Evolutionary conservation across 352 stramenopile species (phyloP).

Genomic region (Phytophthora europaea): DNA sequence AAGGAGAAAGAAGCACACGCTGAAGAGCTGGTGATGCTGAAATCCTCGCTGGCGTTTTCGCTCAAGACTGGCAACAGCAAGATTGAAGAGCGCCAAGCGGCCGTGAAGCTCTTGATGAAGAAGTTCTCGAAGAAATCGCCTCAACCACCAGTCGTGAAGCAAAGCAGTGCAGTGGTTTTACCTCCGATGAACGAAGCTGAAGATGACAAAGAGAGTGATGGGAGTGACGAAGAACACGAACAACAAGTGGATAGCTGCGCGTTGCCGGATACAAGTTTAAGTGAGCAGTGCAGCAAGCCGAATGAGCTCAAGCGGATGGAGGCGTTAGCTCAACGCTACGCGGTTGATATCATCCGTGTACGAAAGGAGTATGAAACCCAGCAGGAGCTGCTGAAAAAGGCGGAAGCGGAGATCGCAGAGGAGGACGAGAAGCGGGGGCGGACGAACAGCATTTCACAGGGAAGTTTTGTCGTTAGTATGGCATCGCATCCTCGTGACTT

Average conservation of each 20-base stretch:
- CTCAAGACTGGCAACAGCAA: slow-evolving; percentile 56
- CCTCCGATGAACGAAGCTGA: slow-evolving; percentile 14
- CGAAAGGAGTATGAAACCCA: slow-evolving; percentile 65
- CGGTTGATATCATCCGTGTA: slow-evolving; percentile 61
- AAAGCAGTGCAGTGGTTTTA: background rate
- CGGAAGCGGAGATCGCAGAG: slow-evolving; percentile 47
- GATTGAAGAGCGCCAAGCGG: slow-evolving; percentile 71
- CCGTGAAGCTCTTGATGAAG: slow-evolving; percentile 57
- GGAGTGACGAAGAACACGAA: slow-evolving; percentile 8
- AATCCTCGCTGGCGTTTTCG: slow-evolving; percentile 52
- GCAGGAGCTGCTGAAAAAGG: slow-evolving; percentile 49
- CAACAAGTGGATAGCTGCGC: background rate
- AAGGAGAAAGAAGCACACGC: slow-evolving; percentile 55
- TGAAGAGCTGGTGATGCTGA: slow-evolving; percentile 52
- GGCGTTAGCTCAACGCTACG: slow-evolving; percentile 56
- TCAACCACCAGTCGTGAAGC: slow-evolving; percentile 5
- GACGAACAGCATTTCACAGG: slow-evolving; percentile 67
- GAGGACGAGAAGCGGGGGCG: slow-evolving; percentile 60
- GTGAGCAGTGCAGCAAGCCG: slow-evolving; percentile 3
- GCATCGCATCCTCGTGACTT: slow-evolving; percentile 68
- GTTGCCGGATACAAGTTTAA: background rate
- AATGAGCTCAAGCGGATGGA: slow-evolving; percentile 62
- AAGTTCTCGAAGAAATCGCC: slow-evolving; percentile 33
- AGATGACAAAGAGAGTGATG: slow-evolving; percentile 1
- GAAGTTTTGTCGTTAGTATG: slow-evolving; percentile 63